Evolutionary conservation across 305 asterid species (phyloP).

Genomic region (Fraxinus platypoda): DNA sequence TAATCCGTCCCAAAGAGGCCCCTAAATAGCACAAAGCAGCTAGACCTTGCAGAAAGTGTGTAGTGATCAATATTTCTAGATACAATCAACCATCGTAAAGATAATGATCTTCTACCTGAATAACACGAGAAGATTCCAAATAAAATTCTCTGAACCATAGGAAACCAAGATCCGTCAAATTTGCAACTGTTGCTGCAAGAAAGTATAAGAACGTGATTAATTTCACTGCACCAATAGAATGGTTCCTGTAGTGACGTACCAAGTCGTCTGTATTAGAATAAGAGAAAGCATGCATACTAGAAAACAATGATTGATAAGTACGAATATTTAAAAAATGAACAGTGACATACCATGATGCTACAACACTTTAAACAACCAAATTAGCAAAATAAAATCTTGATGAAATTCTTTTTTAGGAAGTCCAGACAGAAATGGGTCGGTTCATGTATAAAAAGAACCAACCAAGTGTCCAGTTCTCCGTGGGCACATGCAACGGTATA

Average conservation of each 20-base stretch:
- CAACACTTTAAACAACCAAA: not conserved
- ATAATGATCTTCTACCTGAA: slow-evolving; percentile 62
- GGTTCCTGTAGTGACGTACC: not conserved
- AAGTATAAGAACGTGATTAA: slow-evolving; percentile 32
- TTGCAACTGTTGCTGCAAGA: slow-evolving; percentile 78
- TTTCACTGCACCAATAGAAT: slow-evolving; percentile 20
- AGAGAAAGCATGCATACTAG: not conserved
- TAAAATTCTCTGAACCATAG: slow-evolving; percentile 98
- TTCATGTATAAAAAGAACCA: slow-evolving; percentile 11
- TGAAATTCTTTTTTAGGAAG: slow-evolving; percentile 6
- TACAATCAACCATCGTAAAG: not conserved
- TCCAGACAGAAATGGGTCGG: not conserved
- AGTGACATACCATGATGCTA: not conserved
- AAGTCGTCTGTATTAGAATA: not conserved
- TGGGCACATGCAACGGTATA: not conserved
- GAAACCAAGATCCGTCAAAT: slow-evolving; percentile 92
- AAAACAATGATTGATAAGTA: slow-evolving; percentile 5
- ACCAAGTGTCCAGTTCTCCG: not conserved
- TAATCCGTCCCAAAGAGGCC: too few relatives aligned
- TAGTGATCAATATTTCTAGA: not conserved
- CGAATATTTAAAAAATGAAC: not conserved
- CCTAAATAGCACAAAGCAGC: slow-evolving; percentile 11
- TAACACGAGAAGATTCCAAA: slow-evolving; percentile 97
- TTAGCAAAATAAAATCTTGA: slow-evolving; percentile 2
- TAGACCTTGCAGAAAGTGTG: not conserved